Conservation (phyloP, 2,329 filamentous ascomycete genomes). For the Daldinia eschscholtzii region DNA sequence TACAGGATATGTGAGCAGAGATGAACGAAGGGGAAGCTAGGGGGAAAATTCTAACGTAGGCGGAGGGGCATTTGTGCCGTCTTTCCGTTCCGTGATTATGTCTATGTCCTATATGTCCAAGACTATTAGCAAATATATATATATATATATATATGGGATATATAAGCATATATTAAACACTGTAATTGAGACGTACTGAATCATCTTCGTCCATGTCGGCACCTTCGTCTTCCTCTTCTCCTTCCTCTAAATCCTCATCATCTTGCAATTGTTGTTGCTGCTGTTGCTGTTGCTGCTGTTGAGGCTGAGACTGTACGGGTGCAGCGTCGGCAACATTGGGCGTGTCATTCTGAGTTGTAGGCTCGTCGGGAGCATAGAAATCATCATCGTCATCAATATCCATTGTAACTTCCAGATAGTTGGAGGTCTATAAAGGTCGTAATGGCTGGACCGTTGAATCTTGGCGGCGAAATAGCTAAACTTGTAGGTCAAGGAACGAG, state of each 20-base stretch:
- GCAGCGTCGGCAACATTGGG: conserved; percentile 7
- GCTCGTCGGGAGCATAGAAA: conserved; percentile 73
- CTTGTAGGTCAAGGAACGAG: neutral
- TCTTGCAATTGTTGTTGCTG: conserved; percentile 51
- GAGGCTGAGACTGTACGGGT: conserved; percentile 13
- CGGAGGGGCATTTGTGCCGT: conserved; percentile 70
- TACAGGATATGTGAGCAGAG: conserved; percentile 49
- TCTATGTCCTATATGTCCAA: conserved; percentile 70
- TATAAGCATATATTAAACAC: neutral
- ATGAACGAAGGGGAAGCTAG: neutral
- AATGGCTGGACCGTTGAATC: neutral
- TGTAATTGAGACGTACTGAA: conserved; percentile 55
- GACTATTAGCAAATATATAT: conserved; percentile 8
- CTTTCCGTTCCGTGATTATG: conserved; percentile 76
- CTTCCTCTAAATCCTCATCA: conserved; percentile 71
- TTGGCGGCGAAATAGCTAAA: neutral
- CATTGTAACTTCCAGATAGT: conserved; percentile 58
- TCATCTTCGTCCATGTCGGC: conserved; percentile 73
- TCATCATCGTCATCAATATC: conserved; percentile 77
- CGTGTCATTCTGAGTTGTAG: conserved; percentile 54
- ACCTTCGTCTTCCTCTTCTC: conserved; percentile 73
- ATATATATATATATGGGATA: neutral
- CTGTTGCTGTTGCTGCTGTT: conserved; percentile 47
- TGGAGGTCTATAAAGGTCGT: neutral
- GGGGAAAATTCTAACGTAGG: conserved; percentile 61